These are phyloP conservation scores for Microthyrium microscopicum DNA, from an alignment of 2,329 filamentous ascomycete genomes.

Conservation along the genomic window DNA sequence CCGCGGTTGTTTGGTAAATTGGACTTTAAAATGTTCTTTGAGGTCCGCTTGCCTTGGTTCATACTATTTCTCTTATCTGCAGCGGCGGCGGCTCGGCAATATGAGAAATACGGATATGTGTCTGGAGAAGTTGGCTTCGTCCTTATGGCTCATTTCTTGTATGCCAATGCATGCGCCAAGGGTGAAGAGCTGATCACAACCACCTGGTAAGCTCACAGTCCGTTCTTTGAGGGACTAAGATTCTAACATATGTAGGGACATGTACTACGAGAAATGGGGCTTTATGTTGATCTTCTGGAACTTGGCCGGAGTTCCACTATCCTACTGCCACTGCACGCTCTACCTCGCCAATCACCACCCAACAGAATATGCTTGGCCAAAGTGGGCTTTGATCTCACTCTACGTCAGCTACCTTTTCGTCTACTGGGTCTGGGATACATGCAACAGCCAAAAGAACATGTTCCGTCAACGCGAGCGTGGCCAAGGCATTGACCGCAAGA, in stretches of 20 bases:
- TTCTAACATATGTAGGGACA: slow-evolving; percentile 42
- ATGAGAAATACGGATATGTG: slow-evolving; percentile 71
- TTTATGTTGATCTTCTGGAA: slow-evolving; percentile 99
- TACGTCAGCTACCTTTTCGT: slow-evolving; percentile 60
- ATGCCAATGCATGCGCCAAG: slow-evolving; percentile 83
- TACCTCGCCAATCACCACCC: slow-evolving; percentile 76
- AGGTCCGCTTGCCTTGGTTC: slow-evolving; percentile 84
- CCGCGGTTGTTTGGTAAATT: slow-evolving; percentile 69
- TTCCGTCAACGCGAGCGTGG: slow-evolving; percentile 71
- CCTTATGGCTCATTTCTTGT: slow-evolving; percentile 78
- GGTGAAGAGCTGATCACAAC: slow-evolving; percentile 81
- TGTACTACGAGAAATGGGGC: slow-evolving; percentile 94
- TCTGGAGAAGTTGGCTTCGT: slow-evolving; percentile 73
- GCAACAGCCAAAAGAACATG: slow-evolving; percentile 85
- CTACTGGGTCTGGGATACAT: slow-evolving; percentile 87
- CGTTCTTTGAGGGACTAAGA: not conserved
- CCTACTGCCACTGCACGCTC: slow-evolving; percentile 85
- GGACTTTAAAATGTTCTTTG: slow-evolving; percentile 93
- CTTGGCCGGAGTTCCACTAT: slow-evolving; percentile 74
- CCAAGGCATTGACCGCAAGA: slow-evolving; percentile 50
- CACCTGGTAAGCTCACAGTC: slow-evolving; percentile 43
- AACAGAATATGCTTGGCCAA: slow-evolving; percentile 60
- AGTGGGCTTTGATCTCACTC: slow-evolving; percentile 45
- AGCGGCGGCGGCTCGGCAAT: slow-evolving; percentile 65
- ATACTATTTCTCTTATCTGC: slow-evolving; percentile 67